Percentiles rank a stretch among this genome's conserved stretches.
Evolutionary conservation across 441 rosid genomes (phyloP).

Genomic region (Codiaeum variegatum): DNA sequence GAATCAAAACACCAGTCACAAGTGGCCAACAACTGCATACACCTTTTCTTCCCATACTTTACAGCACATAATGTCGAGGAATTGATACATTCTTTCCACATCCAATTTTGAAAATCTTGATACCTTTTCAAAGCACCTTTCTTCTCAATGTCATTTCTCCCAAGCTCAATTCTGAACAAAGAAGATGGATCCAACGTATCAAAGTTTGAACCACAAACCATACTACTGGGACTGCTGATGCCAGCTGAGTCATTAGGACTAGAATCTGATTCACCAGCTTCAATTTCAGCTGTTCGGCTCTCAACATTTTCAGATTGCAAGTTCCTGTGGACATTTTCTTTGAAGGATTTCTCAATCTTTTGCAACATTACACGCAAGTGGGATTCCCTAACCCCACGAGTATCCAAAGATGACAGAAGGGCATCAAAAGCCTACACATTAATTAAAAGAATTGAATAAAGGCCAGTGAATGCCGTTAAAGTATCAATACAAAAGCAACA

Average conservation of each 20-base stretch:
- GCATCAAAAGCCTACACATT: slow-evolving; percentile 74
- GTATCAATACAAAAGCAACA: slow-evolving; percentile 10
- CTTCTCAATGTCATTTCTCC: slow-evolving; percentile 63
- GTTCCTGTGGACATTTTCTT: slow-evolving; percentile 50
- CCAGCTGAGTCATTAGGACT: slow-evolving; percentile 34
- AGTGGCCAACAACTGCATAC: slow-evolving; percentile 48
- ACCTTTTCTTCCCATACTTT: slow-evolving; percentile 63
- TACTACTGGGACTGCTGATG: slow-evolving; percentile 59
- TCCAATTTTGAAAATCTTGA: slow-evolving; percentile 79
- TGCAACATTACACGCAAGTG: slow-evolving; percentile 84
- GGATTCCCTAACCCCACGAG: slow-evolving; percentile 91
- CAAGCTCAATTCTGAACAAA: slow-evolving; percentile 71
- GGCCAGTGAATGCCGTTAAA: slow-evolving; percentile 10
- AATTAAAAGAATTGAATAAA: slow-evolving; percentile 7
- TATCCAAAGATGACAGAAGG: slow-evolving; percentile 73
- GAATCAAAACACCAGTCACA: slow-evolving; percentile 65
- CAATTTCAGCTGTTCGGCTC: slow-evolving; percentile 32
- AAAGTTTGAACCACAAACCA: slow-evolving; percentile 48
- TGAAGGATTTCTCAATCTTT: slow-evolving; percentile 79
- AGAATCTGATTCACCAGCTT: slow-evolving; percentile 35
- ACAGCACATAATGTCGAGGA: slow-evolving; percentile 51
- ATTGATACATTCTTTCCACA: slow-evolving; percentile 68
- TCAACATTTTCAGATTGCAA: slow-evolving; percentile 26
- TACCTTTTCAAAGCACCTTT: slow-evolving; percentile 63
- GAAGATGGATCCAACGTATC: slow-evolving; percentile 48